Base-by-base conservation (phyloP, 352 stramenopile genomes). In the Globisporangium viniferum region DNA sequence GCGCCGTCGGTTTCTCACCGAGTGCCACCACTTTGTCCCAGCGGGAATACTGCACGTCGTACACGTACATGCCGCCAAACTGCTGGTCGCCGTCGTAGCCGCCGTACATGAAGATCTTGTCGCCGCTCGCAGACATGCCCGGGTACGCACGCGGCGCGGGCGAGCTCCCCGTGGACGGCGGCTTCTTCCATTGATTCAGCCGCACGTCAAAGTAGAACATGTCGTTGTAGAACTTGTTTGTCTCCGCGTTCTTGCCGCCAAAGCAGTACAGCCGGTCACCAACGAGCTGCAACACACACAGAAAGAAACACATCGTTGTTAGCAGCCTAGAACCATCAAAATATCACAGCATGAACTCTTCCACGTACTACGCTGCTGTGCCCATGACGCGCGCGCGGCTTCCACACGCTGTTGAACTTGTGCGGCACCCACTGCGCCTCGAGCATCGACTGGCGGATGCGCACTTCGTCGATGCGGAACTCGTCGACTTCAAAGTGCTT, bases 151-250 rank as follows among this genome's bases (percentile, higher is more conserved):
- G 75, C 6, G 82, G 70, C 7, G 80, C 68, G 2, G 84, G 84
- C 8, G 65, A 27, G 14, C 63, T 76, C 14, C 84, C 82, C 20
- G 27, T 76, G 27, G 57, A 64, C 44, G 20, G 44, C 8, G 75
- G 80, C 22, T 82, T 73, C 4, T 75, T 64, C 85, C 85, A 93
- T 65, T 89, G 77, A 59, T 86, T 83, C 20, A 89, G 56, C n/a
- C 62, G 64, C 18, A 79, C 71, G 62, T 93, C 81, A 64, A 87
- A 91, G 73, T 89, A 91, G 64, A 93, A 91, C 20, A 93, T 75
- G 65, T 93, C 85, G 68, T 90, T 84, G 69, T 81, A 90, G 70
- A 80, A 91, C 14, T 41, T 68, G 31, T 74, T 77, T 8, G 72
- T 73, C 10, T 68, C 63, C 1, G 79, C 78, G 66, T 89, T 80